Evolutionary conservation across 129 eudicot genomes (phyloP).

Genomic region (Apium graveolens): DNA sequence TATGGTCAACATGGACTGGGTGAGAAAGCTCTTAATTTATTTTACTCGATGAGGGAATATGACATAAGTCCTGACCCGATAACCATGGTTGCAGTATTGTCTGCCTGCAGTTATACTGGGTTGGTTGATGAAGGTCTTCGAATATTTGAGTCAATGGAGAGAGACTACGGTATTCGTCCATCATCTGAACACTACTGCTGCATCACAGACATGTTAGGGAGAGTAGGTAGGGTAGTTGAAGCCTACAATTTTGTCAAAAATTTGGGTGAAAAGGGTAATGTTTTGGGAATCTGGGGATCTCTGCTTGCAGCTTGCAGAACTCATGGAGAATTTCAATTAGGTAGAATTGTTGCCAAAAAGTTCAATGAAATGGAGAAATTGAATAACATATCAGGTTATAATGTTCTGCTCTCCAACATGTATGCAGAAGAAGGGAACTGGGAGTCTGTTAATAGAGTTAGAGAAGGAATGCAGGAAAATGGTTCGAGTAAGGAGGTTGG

Average conservation of each 20-base stretch:
- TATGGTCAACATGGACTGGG: constrained; percentile 77
- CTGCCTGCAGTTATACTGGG: constrained; percentile 83
- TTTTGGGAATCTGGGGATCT: constrained; percentile 79
- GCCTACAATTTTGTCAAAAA: constrained; percentile 58
- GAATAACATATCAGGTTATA: constrained; percentile 49
- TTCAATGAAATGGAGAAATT: constrained; percentile 51
- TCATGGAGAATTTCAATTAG: constrained; percentile 64
- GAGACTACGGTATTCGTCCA: constrained; percentile 41
- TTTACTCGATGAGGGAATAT: constrained; percentile 41
- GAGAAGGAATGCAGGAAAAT: constrained; percentile 64
- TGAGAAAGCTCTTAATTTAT: constrained; percentile 42
- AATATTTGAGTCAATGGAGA: constrained; percentile 60
- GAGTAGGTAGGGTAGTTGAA: constrained; percentile 79
- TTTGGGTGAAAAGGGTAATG: constrained; percentile 56
- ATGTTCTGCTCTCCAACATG: constrained; percentile 63
- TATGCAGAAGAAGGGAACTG: constrained; percentile 79
- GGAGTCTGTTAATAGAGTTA: constrained; percentile 50
- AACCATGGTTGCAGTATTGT: constrained; percentile 69
- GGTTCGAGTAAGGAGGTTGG: constrained; percentile 65
- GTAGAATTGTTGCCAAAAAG: constrained; percentile 58
- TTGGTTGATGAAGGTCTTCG: constrained; percentile 69
- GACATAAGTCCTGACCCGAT: constrained; percentile 58
- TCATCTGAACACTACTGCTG: constrained; percentile 76
- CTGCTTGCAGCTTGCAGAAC: constrained; percentile 66
- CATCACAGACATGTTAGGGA: constrained; percentile 82